These are phyloP conservation scores for Solanum piurae DNA, from an alignment of 257 asterid species.

Conservation along the genomic window DNA sequence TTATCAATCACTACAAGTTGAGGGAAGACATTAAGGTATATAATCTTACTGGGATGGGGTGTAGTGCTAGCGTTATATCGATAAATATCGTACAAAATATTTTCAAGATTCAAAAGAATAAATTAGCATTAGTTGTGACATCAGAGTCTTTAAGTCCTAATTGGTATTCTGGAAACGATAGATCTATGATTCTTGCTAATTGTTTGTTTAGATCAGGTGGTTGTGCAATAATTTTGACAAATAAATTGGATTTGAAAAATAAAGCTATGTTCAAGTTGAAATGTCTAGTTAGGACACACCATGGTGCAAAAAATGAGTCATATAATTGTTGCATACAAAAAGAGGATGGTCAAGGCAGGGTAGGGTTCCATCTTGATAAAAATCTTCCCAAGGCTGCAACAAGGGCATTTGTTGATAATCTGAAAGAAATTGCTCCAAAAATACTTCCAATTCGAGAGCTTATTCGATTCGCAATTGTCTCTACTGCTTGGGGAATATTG, in stretches of 20 bases:
- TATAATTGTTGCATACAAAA: conserved; percentile 50
- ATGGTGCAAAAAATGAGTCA: conserved; percentile 57
- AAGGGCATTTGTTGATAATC: conserved; percentile 53
- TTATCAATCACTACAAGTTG: conserved; percentile 44
- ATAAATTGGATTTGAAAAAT: conserved; percentile 19
- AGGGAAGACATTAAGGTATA: conserved; percentile 56
- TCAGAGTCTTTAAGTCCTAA: conserved; percentile 61
- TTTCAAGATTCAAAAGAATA: conserved; percentile 20
- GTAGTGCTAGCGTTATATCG: conserved; percentile 74
- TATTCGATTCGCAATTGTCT: conserved; percentile 20
- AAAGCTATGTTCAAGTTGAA: conserved; percentile 51
- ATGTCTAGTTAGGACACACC: conserved; percentile 65
- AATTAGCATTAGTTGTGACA: conserved; percentile 44
- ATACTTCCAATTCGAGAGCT: conserved; percentile 59
- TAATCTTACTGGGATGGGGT: conserved; percentile 83
- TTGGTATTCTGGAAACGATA: conserved; percentile 74
- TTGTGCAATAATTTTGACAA: conserved; percentile 55
- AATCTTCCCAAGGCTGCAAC: conserved; percentile 72
- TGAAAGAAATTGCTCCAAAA: conserved; percentile 54
- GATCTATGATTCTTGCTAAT: conserved; percentile 78
- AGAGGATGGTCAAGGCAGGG: conserved; percentile 49
- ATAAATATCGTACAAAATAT: conserved; percentile 40
- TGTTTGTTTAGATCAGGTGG: conserved; percentile 79
- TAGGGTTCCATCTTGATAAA: conserved; percentile 62
- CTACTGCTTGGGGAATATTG: conserved; percentile 7